A percentile compares a stretch with the other conserved stretches of the same genome.
Conservation (phyloP, 2,329 filamentous ascomycete genomes). For the Xylaria sp. region DNA sequence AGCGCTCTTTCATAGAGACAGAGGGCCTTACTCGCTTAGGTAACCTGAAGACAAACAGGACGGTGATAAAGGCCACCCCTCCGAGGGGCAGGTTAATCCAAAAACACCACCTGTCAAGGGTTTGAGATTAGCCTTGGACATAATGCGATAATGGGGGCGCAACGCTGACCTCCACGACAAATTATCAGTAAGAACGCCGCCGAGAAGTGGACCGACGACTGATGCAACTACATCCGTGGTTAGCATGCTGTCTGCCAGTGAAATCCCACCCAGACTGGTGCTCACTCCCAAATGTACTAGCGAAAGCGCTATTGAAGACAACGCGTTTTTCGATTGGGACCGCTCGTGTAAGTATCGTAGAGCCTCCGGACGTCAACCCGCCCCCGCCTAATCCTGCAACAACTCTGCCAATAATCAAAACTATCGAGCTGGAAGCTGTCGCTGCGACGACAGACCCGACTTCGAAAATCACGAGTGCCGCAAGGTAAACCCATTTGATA, state of each 20-base stretch:
- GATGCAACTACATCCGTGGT: conserved; percentile 11
- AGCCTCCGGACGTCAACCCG: conserved; percentile 10
- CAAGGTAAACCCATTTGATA: conserved; percentile 22
- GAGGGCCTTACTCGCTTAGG: conserved; percentile 1
- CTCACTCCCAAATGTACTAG: conserved; percentile 23
- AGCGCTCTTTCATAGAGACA: conserved; percentile 7
- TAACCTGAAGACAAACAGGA: conserved; percentile 6
- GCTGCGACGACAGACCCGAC: conserved; percentile 31
- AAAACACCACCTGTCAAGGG: conserved; percentile 15
- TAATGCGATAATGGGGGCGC: neutral
- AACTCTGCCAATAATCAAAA: conserved; percentile 17
- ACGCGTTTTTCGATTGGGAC: conserved; percentile 17
- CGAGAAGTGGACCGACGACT: conserved; percentile 26
- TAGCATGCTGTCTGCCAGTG: neutral
- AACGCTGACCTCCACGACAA: conserved; percentile 23
- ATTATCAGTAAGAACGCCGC: conserved; percentile 26
- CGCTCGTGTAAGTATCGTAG: conserved; percentile 12
- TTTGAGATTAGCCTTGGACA: neutral
- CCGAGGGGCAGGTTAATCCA: conserved; percentile 29
- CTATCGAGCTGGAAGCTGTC: conserved; percentile 10
- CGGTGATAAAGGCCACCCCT: conserved; percentile 10
- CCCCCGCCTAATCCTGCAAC: conserved; percentile 21
- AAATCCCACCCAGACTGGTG: neutral
- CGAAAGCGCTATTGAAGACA: conserved; percentile 14
- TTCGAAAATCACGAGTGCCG: conserved; percentile 27